phyloP scores from a whole-genome alignment of 257 asterid genomes.

The Linderniella brevidens region DNA sequence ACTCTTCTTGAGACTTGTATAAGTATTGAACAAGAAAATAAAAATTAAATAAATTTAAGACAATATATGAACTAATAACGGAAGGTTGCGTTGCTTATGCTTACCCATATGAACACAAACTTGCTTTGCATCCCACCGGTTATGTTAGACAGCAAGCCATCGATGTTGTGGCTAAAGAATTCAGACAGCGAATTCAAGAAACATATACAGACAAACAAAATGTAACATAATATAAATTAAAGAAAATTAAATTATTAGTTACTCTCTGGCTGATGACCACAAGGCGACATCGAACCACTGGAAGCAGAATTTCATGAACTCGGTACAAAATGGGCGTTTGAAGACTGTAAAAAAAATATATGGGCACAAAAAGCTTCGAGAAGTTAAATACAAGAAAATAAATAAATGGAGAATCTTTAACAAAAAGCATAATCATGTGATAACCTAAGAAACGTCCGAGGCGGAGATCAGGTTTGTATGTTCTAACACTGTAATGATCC shows the following conservation, averaged over 20 bases:
- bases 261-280: constrained; percentile 58
- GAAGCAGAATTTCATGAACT: constrained; percentile 40
- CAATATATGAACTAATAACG: not conserved
- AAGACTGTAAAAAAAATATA: constrained; percentile 16
- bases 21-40: not conserved
- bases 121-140: constrained; percentile 24
- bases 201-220: not conserved
- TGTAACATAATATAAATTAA: not conserved
- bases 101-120: constrained; percentile 42
- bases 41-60: not conserved
- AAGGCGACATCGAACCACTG: constrained; percentile 42
- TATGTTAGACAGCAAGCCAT: constrained; percentile 14
- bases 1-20: constrained; percentile 36
- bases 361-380: no score
- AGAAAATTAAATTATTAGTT: not conserved
- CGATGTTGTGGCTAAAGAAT: constrained; percentile 25
- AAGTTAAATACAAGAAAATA: no score
- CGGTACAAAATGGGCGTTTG: constrained; percentile 42
- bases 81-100: no score
- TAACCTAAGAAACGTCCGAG: constrained; percentile 25
- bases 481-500: constrained; percentile 12
- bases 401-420: no score
- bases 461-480: constrained; percentile 21
- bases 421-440: not conserved
- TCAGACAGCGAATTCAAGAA: not conserved